These are phyloP conservation scores for Biscogniauxia marginata DNA, from an alignment of 2,329 filamentous ascomycete species.

Conservation along the genomic window DNA sequence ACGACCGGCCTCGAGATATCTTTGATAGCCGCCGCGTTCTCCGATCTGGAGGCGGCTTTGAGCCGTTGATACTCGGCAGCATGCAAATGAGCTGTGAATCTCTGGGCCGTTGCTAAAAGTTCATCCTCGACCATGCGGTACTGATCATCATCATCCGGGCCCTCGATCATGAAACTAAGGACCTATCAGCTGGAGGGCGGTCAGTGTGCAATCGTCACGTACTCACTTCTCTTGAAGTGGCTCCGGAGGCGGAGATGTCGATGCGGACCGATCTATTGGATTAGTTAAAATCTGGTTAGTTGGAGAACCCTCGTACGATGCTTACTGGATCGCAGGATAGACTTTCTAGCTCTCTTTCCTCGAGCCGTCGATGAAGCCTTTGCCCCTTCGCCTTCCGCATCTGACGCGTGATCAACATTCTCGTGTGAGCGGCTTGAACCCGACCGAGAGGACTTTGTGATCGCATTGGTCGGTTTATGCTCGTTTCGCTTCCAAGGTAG, in stretches of 20 bases:
- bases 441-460: conserved; percentile 9
- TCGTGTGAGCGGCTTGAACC: conserved; percentile 15
- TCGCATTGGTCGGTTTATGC: no score
- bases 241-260: conserved; percentile 52
- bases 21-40: conserved; percentile 52
- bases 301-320: not conserved
- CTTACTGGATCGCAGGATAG: conserved; percentile 9
- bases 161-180: conserved; percentile 61
- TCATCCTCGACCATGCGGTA: conserved; percentile 87
- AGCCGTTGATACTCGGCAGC: conserved; percentile 73
- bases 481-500: conserved; percentile 49
- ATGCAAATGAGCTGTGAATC: conserved; percentile 73
- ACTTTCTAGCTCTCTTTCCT: conserved; percentile 6
- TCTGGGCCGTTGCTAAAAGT: conserved; percentile 63
- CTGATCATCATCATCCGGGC: conserved; percentile 64
- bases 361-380: conserved; percentile 7
- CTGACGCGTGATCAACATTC: conserved; percentile 6
- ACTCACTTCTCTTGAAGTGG: conserved; percentile 46
- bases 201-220: not conserved
- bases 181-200: conserved; percentile 6
- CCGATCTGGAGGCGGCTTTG: conserved; percentile 53
- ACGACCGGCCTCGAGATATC: conserved; percentile 53
- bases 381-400: conserved; percentile 7
- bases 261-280: conserved; percentile 38
- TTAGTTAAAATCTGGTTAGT: not conserved